Percentiles rank a stretch among this genome's conserved stretches.
phyloP scores from a whole-genome alignment of 352 stramenopile genomes.

The Blastocystis sp. region DNA sequence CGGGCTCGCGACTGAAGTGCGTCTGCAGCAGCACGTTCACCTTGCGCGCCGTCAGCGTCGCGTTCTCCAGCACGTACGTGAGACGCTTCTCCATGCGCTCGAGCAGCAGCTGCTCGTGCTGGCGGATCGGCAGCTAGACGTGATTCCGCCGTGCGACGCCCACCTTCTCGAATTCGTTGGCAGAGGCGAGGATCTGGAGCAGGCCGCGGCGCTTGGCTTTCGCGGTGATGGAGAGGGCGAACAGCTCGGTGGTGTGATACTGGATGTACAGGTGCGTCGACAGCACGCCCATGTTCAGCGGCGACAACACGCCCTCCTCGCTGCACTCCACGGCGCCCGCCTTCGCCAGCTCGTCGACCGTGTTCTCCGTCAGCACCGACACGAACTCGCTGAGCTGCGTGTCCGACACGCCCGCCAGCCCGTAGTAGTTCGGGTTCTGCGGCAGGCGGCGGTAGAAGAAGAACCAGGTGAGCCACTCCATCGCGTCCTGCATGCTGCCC shows the following conservation, averaged over 20 bases:
- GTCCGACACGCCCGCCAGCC: conserved; percentile 76
- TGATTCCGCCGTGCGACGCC: conserved; percentile 78
- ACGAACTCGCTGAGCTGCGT: conserved; percentile 82
- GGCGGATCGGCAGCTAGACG: conserved; percentile 1
- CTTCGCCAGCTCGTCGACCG: conserved; percentile 55
- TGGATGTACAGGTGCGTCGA: conserved; percentile 71
- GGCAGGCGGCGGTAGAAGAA: conserved; percentile 90
- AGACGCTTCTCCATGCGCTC: conserved; percentile 81
- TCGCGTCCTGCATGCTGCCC: conserved; percentile 79
- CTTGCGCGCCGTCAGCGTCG: conserved; percentile 71
- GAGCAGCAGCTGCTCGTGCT: conserved; percentile 86
- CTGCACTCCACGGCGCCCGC: conserved; percentile 71
- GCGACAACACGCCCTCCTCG: conserved; percentile 85
- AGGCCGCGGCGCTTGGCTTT: conserved; percentile 88
- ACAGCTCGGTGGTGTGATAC: conserved; percentile 62
- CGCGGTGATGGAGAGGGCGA: conserved; percentile 73
- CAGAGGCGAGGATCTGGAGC: conserved; percentile 94
- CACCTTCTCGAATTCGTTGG: conserved; percentile 78
- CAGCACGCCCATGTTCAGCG: conserved; percentile 81
- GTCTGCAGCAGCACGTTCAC: conserved; percentile 85
- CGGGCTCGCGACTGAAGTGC: conserved; percentile 82
- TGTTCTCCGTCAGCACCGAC: conserved; percentile 76
- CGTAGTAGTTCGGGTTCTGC: conserved; percentile 93
- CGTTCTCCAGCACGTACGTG: background rate
- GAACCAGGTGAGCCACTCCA: conserved; percentile 94